Evolutionary conservation across 140 eudicot species (phyloP), one percentile per base, ranked within the genome.

Genomic region (Bidens hawaiensis): DNA sequence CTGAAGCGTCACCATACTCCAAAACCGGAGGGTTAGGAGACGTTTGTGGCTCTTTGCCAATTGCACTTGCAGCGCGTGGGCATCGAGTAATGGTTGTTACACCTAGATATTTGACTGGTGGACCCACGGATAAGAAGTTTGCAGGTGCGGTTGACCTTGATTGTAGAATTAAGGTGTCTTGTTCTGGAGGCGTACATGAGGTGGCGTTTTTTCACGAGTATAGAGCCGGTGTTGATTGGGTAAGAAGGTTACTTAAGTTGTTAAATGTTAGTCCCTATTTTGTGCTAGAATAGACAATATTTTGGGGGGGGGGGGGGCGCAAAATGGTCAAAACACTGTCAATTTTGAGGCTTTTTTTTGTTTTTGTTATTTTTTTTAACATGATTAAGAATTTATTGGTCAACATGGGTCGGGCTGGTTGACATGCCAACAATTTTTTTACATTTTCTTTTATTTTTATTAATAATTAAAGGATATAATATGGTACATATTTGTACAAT

Each of bases 11-110:
- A 33, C 99, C 99, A 9, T 93, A 93, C 77, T 85, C 97, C 12
- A 93, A 93, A 80, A 94, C 97, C 0, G 99, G 99, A 63, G 99
- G 99, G 48, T 66, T 94, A 75, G 99, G 97, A 60, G 99, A 94
- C 72, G 99, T 94, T 17, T 88, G 97, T 77, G 99, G 99, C 42
- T 94, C 99, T 65, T 81, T 94, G 66, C 99, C 99, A 28, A 77
- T 94, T 70, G 95, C 99, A 46, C 79, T 94, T 51, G 99, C 97
- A 13, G 83, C 60, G 12, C 94, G 97, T 47, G 99, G 97, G 54
- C 99, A 94, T 68, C 95, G 97, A 27, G 99, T 94, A 42, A 94
- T 94, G 99, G 99, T 94, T 54, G 89, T 94, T 59, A 78, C 94
- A 14, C 99, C 99, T 49, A 79, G 86, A 80, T 94, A 94, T 58